phyloP scores from a whole-genome alignment of 2,329 filamentous ascomycete genomes.

The Aspergillus sp. region DNA sequence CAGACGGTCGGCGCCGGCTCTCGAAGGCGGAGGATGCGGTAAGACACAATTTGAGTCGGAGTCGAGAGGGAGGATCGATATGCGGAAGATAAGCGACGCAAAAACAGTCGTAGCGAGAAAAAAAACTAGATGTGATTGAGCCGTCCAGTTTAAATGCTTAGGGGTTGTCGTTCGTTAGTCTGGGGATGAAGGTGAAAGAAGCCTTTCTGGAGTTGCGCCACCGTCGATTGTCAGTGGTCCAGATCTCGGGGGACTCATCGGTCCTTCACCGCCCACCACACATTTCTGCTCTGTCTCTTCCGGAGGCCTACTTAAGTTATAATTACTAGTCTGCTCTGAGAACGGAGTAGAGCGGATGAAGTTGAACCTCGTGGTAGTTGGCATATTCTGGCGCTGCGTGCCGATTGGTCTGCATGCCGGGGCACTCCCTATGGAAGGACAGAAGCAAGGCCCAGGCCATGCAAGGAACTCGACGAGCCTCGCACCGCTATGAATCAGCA shows the following conservation, averaged over 20 bases:
- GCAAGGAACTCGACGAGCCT: not conserved
- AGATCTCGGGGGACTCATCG: slow-evolving; percentile 7
- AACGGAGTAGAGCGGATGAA: not conserved
- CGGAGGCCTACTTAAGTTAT: no score
- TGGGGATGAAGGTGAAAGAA: not conserved
- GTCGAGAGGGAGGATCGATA: not conserved
- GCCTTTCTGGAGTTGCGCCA: slow-evolving; percentile 5
- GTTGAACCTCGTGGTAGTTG: not conserved
- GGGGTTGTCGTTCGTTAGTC: not conserved
- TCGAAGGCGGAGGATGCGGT: not conserved
- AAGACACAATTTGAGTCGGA: not conserved
- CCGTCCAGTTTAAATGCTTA: slow-evolving; percentile 2
- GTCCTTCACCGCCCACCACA: slow-evolving; percentile 9
- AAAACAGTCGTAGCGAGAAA: not conserved
- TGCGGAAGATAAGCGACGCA: not conserved
- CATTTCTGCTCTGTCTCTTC: not conserved
- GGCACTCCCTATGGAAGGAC: not conserved
- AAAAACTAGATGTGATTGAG: not conserved
- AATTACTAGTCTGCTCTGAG: not conserved
- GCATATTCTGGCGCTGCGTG: not conserved
- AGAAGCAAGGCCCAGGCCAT: not conserved
- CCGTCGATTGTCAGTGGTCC: slow-evolving; percentile 7
- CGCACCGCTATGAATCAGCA: not conserved
- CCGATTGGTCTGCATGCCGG: not conserved
- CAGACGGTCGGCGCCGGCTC: slow-evolving; percentile 6